These are phyloP conservation scores for Candida dendrica DNA, from an alignment of 805 yeast genomes.

Conservation along the genomic window DNA sequence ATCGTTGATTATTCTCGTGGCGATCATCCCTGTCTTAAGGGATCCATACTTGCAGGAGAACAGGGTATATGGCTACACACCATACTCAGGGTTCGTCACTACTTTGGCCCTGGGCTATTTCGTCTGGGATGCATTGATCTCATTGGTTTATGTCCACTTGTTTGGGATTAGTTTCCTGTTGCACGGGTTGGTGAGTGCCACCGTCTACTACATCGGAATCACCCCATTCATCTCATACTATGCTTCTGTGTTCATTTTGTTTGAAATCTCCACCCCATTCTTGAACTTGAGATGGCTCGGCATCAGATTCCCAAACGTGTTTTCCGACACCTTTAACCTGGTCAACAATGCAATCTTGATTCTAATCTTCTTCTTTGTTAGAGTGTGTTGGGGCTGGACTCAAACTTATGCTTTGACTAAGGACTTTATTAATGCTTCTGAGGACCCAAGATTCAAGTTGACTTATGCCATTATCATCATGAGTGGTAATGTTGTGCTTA, in stretches of 20 bases:
- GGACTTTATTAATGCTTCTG: slow-evolving; percentile 33
- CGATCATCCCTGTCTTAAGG: slow-evolving; percentile 55
- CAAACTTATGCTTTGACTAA: slow-evolving; percentile 43
- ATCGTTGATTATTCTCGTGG: slow-evolving; percentile 53
- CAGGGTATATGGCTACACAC: slow-evolving; percentile 57
- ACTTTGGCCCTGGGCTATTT: slow-evolving; percentile 72
- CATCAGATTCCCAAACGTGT: slow-evolving; percentile 55
- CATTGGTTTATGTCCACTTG: slow-evolving; percentile 43
- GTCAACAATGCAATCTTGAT: slow-evolving; percentile 64
- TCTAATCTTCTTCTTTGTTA: slow-evolving; percentile 54
- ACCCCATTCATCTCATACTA: slow-evolving; percentile 65
- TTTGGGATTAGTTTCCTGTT: slow-evolving; percentile 71
- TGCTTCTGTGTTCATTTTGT: slow-evolving; percentile 67
- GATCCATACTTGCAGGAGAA: slow-evolving; percentile 40
- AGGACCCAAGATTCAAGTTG: slow-evolving; percentile 36
- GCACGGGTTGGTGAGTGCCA: slow-evolving; percentile 70
- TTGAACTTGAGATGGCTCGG: slow-evolving; percentile 84
- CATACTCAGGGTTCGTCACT: slow-evolving; percentile 61
- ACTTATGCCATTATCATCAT: slow-evolving; percentile 25
- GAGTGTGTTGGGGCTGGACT: slow-evolving; percentile 75
- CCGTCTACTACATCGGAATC: slow-evolving; percentile 56
- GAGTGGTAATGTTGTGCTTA: slow-evolving; percentile 47
- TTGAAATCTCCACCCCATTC: slow-evolving; percentile 82
- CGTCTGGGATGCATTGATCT: slow-evolving; percentile 72
- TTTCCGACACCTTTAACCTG: slow-evolving; percentile 41